These are phyloP conservation scores for Crucibulum laeve DNA, from an alignment of 768 basidiomycete species.

Conservation along the genomic window DNA sequence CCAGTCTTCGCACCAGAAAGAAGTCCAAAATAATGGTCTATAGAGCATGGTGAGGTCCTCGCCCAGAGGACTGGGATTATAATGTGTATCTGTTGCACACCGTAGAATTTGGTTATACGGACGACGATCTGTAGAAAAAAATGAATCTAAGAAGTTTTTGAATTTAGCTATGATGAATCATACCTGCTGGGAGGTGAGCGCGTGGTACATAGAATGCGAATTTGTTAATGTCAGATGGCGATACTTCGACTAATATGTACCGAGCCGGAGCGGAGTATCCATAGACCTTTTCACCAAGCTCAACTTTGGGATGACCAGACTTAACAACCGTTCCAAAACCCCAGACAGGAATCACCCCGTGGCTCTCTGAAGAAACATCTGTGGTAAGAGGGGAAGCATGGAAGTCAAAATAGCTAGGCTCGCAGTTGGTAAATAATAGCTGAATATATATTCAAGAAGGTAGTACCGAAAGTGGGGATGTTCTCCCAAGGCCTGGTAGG, in stretches of 20 bases:
- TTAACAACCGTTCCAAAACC: conserved; percentile 57
- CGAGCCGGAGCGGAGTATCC: conserved; percentile 58
- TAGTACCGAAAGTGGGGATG: conserved; percentile 45
- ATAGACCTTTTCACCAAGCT: conserved; percentile 56
- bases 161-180: conserved; percentile 4
- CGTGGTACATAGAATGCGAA: conserved; percentile 55
- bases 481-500: conserved; percentile 57
- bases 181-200: conserved; percentile 59
- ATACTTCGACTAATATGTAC: conserved; percentile 53
- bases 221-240: conserved; percentile 45
- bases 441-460: neutral
- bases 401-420: conserved; percentile 63
- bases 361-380: conserved; percentile 38
- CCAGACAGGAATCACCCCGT: conserved; percentile 71
- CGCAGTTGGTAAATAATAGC: neutral
- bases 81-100: conserved; percentile 52
- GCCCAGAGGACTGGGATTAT: conserved; percentile 35
- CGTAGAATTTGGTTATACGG: conserved; percentile 68
- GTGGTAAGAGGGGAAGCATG: conserved; percentile 40
- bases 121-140: conserved; percentile 39
- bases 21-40: conserved; percentile 70
- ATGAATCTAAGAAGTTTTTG: neutral
- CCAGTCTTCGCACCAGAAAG: conserved; percentile 77
- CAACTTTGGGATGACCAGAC: conserved; percentile 45
- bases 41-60: conserved; percentile 73